Evolutionary conservation across 345 rosid species (phyloP), one percentile per base, ranked within the genome.

Genomic region (Moringa oleifera): DNA sequence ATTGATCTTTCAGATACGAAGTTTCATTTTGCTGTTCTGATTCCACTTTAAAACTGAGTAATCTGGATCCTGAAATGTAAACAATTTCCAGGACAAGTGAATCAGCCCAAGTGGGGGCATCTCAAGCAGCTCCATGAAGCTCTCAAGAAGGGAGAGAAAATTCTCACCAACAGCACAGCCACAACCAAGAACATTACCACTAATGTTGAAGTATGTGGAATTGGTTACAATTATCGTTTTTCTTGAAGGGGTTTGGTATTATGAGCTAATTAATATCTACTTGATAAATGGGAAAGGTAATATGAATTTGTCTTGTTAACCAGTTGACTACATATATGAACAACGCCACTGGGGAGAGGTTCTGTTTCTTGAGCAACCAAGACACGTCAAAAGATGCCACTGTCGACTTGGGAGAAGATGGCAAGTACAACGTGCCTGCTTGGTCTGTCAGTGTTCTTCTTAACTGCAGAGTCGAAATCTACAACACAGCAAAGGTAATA

Each of bases 41-140:
- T n/a, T n/a, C n/a, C n/a, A 4, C 47, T 5, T 11, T 41, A 41
- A 41, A 41, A 5, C 17, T 5, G 47, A 1, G 17, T 11, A 41
- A 15, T 41, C 13, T 41, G 47, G 17, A 41, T 41, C 12, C 8
- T 28, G 12, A 41, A 15, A 41, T 41, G 17, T 41, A 1, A 11
- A 41, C 6, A 41, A 4, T 41, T 9, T 41, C 2, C 19, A 87
- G 95, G 95, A 21, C 81, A 79, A 50, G 23, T 81, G 52, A 86
- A 83, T 59, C 91, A 91, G 58, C 96, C 97, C 20, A 86, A 88
- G 25, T 88, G 74, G 37, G 97, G 91, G 4, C 94, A 91, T 18
- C 64, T 86, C 70, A 91, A 84, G 73, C 79, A 82, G 50, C 87
- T 85, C 20, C 97, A 88, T n/a, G 77, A 61, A 13, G 58, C 75